Evolutionary conservation across 306 rosid species (phyloP), one percentile per base, ranked within the genome.

Genomic region (Lagenaria siceraria): DNA sequence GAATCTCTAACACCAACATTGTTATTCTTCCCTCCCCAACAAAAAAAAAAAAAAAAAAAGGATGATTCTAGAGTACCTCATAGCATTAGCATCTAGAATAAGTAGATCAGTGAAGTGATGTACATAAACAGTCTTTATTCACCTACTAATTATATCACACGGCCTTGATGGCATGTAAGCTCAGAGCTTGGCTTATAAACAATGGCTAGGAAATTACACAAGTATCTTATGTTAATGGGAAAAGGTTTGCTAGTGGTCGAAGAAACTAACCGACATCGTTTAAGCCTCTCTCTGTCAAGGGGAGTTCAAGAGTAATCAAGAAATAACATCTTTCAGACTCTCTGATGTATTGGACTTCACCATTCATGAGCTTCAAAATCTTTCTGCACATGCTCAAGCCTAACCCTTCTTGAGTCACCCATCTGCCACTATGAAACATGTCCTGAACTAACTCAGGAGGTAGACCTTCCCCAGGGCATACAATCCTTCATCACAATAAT

Each of bases 381-480:
- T 91, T 96, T 79, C 96, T 82, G 90, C 98, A 90, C 89, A 96
- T 92, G 91, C 96, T 92, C 78, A 96, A 85, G 76, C 96, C 99
- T 53, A 92, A 81, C 43, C 99, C 99, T 81, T 92, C 99, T 80
- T 86, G 94, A 84, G 89, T 92, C 87, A 65, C 83, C 97, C 99
- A 92, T 62, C 77, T 79, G 74, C 89, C 88, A 83, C 85, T 85
- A 54, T 92, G 96, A 80, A 92, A 92, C 99, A 96, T 92, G 87
- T 96, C 99, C 74, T 92, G 97, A 84, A 96, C 79, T 89, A 90
- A 75, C 59, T 90, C 97, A 53, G 97, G 80, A 5, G 99, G 98
- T 77, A 96, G 89, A 82, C 99, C 99, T 82, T 96, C 94, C 54
- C 99, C 99, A 4, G 99, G 98, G 88, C 97, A 92, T 65, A 85